These are phyloP conservation scores for Chytriomyces sp. DNA, from an alignment of 192 early-diverging fungal genomes.

Conservation along the genomic window DNA sequence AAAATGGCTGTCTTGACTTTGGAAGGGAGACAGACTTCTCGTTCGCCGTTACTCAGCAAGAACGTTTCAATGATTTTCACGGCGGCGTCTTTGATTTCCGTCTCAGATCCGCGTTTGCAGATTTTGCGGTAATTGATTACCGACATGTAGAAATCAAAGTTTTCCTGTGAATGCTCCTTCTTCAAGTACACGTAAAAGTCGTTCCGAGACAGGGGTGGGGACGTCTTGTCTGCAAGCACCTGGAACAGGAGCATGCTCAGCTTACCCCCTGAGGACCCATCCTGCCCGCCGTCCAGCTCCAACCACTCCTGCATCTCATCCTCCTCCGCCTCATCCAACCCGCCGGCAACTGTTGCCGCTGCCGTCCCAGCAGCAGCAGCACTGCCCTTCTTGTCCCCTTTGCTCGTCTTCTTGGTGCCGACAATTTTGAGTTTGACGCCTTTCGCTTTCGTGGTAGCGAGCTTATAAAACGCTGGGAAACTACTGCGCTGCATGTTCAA, in stretches of 20 bases:
- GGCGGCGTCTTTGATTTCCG: conserved; percentile 13
- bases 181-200: conserved; percentile 28
- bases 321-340: background rate
- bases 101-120: background rate
- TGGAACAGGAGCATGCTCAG: conserved; percentile 30
- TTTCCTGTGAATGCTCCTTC: conserved; percentile 28
- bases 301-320: conserved; percentile 2
- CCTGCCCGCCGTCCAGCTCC: background rate
- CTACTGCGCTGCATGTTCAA: conserved; percentile 11
- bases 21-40: conserved; percentile 36
- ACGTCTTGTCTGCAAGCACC: conserved; percentile 24
- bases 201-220: conserved; percentile 17
- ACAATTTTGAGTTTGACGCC: conserved; percentile 35
- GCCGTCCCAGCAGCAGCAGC: background rate
- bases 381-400: conserved; percentile 15
- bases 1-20: conserved; percentile 33
- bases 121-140: conserved; percentile 29
- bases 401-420: conserved; percentile 29
- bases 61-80: conserved; percentile 36
- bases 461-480: conserved; percentile 25
- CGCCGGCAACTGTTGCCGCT: background rate
- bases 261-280: conserved; percentile 1
- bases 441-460: conserved; percentile 29
- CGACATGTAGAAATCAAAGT: conserved; percentile 34
- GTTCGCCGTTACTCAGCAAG: conserved; percentile 11